Conservation (phyloP, 1,284 basidiomycete genomes). For the Apiotrichum akiyoshidainum region DNA sequence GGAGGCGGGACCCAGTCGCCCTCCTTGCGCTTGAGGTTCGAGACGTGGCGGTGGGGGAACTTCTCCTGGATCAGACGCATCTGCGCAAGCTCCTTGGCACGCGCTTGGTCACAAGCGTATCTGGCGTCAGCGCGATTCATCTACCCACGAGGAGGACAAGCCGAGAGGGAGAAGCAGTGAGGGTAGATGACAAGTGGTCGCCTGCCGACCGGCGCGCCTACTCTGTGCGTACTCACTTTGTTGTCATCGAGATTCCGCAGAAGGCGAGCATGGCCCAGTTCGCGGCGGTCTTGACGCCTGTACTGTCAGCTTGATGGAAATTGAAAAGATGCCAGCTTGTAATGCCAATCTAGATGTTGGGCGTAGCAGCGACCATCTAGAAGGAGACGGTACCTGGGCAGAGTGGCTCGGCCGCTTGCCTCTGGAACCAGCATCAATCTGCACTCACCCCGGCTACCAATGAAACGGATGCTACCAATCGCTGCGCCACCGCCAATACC, state of each 20-base stretch:
- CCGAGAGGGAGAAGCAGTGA: too few species aligned
- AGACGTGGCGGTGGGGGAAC: slow-evolving; percentile 48
- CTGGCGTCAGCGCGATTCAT: not conserved
- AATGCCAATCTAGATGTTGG: too few species aligned
- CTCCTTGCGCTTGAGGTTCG: slow-evolving; percentile 33
- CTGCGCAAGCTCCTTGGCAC: slow-evolving; percentile 35
- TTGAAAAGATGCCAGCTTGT: too few species aligned
- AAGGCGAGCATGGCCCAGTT: slow-evolving; percentile 48
- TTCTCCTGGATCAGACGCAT: slow-evolving; percentile 47
- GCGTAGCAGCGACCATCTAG: not conserved
- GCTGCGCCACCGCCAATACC: slow-evolving; percentile 47
- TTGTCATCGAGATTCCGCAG: slow-evolving; percentile 34
- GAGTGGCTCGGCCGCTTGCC: not conserved
- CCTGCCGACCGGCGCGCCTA: not conserved
- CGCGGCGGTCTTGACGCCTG: slow-evolving; percentile 18
- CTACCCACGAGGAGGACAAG: too few species aligned
- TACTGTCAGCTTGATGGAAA: slow-evolving; percentile 1
- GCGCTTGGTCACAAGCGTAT: not conserved
- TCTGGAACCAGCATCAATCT: too few species aligned
- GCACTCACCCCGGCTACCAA: slow-evolving; percentile 40
- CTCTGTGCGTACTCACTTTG: slow-evolving; percentile 31
- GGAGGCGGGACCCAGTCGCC: slow-evolving; percentile 13
- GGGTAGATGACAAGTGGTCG: too few species aligned
- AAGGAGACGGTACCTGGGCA: not conserved
- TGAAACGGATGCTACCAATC: slow-evolving; percentile 42